phyloP scores from a whole-genome alignment of 139 green algal species.

The Deuterostichococcus epilithicus region DNA sequence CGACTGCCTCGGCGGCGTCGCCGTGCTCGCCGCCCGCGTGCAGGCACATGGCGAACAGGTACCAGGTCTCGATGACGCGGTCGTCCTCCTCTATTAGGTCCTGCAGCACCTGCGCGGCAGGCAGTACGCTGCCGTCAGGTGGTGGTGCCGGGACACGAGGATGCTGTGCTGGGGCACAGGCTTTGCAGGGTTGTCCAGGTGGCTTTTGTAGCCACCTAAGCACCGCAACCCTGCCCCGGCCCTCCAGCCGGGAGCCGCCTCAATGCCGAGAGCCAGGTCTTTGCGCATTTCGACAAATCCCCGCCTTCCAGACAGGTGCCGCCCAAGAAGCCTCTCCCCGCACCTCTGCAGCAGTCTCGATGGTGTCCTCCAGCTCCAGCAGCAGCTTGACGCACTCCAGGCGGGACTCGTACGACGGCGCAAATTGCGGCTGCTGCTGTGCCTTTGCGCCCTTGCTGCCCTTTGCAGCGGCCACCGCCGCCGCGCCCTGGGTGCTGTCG shows the following conservation, averaged over 20 bases:
- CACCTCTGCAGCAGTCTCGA: conserved; percentile 58
- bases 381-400: conserved; percentile 84
- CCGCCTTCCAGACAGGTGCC: neutral
- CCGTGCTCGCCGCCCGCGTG: conserved; percentile 41
- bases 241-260: no score
- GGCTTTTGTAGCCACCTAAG: no score
- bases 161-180: conserved; percentile 56
- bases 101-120: conserved; percentile 55
- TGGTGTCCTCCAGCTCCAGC: conserved; percentile 75
- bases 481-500: conserved; percentile 1
- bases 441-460: conserved; percentile 20
- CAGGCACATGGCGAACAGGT: conserved; percentile 61
- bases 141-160: conserved; percentile 25
- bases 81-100: conserved; percentile 76
- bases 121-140: neutral
- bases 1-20: conserved; percentile 44
- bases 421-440: conserved; percentile 14
- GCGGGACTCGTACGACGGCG: conserved; percentile 75
- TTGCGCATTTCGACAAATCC: neutral
- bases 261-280: conserved; percentile 30
- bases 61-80: conserved; percentile 67
- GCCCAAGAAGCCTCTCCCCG: neutral
- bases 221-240: no score
- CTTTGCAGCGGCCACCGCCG: neutral
- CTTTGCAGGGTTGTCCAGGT: conserved; percentile 56